Evolutionary conservation across 2,329 filamentous ascomycete genomes (phyloP).

Genomic region (Pseudogymnoascus sp.): DNA sequence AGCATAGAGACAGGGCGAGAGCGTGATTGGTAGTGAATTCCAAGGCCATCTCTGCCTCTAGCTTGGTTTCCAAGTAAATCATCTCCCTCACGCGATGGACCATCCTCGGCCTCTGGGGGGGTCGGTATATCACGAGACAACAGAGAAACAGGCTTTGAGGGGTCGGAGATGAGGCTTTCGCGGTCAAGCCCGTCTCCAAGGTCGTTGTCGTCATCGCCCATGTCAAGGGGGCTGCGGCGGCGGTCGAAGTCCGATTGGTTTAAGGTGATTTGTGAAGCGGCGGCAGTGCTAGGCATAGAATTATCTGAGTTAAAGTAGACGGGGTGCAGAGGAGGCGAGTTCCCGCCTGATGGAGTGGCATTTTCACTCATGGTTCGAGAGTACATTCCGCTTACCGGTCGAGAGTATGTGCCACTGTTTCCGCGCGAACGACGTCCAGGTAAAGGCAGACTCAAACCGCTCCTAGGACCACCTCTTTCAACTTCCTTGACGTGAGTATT

Average conservation of each 20-base stretch:
- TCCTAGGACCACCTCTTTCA: constrained; percentile 3
- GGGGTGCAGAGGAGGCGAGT: background rate
- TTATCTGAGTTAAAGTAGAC: background rate
- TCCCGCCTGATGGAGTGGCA: background rate
- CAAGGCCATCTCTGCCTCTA: background rate
- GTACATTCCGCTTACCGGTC: constrained; percentile 4
- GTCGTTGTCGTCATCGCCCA: background rate
- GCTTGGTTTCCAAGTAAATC: background rate
- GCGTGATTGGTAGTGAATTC: constrained; percentile 1
- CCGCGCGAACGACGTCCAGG: constrained; percentile 1
- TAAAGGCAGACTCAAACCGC: background rate
- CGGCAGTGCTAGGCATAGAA: background rate
- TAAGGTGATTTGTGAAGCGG: background rate
- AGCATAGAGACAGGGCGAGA: constrained; percentile 34
- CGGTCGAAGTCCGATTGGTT: background rate
- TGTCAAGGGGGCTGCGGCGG: background rate
- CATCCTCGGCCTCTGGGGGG: background rate
- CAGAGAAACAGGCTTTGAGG: background rate
- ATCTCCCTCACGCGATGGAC: background rate
- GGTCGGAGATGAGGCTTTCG: background rate
- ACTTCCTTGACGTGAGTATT: constrained; percentile 35
- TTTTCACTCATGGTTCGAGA: background rate
- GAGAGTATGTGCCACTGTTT: constrained; percentile 5
- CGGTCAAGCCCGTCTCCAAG: background rate
- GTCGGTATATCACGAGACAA: background rate